These are phyloP conservation scores for Nicotiana benthamiana DNA, from an alignment of 257 asterid species.

Conservation along the genomic window DNA sequence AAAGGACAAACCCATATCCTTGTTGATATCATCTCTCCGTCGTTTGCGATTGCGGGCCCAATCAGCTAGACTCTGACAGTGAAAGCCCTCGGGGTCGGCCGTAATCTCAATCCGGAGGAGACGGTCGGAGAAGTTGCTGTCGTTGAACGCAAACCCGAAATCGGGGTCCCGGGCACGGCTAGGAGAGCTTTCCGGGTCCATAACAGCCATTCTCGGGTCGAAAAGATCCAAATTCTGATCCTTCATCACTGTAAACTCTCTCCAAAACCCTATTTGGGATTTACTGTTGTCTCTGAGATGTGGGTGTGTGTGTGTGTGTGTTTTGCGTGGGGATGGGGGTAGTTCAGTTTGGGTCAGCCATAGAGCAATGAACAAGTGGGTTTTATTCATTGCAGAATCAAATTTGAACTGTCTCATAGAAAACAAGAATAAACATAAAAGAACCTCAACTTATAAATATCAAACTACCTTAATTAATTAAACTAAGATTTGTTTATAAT, in stretches of 20 bases:
- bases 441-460: no score
- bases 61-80: slow-evolving; percentile 32
- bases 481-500: no score
- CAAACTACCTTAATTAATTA: no score
- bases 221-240: slow-evolving; percentile 54
- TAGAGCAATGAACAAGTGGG: no score
- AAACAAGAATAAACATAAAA: no score
- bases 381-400: no score
- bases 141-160: slow-evolving; percentile 72
- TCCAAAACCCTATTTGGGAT: neutral
- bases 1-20: slow-evolving; percentile 31
- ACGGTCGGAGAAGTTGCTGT: slow-evolving; percentile 60
- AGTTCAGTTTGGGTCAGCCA: neutral
- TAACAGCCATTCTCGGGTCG: slow-evolving; percentile 54
- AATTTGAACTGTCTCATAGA: no score
- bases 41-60: slow-evolving; percentile 49
- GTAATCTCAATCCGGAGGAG: slow-evolving; percentile 52
- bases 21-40: slow-evolving; percentile 34
- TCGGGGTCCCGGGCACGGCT: slow-evolving; percentile 31
- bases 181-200: slow-evolving; percentile 47
- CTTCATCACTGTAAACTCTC: slow-evolving; percentile 19
- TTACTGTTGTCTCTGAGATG: neutral
- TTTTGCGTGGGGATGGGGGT: neutral
- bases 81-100: slow-evolving; percentile 19
- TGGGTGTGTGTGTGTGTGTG: neutral